Evolutionary conservation across 805 yeast species (phyloP).

Genomic region (Suhomyces sp.): DNA sequence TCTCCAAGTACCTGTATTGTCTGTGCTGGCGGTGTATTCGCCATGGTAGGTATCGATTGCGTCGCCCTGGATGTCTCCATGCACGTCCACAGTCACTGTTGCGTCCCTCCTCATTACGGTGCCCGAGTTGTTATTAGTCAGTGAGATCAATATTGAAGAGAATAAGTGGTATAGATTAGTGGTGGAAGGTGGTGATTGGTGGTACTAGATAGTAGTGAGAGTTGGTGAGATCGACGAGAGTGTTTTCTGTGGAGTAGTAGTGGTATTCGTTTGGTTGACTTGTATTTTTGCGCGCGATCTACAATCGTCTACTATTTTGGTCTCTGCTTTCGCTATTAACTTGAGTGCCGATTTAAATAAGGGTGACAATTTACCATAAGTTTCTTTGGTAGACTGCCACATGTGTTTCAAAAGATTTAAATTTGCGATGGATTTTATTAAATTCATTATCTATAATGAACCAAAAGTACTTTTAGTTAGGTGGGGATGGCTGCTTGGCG

Average conservation of each 20-base stretch:
- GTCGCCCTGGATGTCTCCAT: not conserved
- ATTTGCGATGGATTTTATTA: too few relatives aligned
- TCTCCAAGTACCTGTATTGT: not conserved
- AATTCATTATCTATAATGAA: too few relatives aligned
- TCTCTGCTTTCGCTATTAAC: not conserved
- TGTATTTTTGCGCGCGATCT: not conserved
- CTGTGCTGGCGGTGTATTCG: not conserved
- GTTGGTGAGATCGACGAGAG: not conserved
- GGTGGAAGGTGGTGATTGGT: too few relatives aligned
- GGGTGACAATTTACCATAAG: too few relatives aligned
- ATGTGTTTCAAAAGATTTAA: too few relatives aligned
- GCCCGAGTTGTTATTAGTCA: not conserved
- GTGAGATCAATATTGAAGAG: not conserved
- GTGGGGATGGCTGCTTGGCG: slow-evolving; percentile 41
- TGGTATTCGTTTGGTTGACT: not conserved
- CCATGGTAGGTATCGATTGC: not conserved
- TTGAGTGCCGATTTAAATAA: too few relatives aligned
- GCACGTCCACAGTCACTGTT: not conserved
- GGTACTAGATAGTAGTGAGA: not conserved
- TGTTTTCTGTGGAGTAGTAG: not conserved
- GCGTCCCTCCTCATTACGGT: not conserved
- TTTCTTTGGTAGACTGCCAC: too few relatives aligned
- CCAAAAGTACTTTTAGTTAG: not conserved
- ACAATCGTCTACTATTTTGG: not conserved
- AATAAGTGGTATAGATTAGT: too few relatives aligned